Evolutionary conservation across 2,329 filamentous ascomycete species (phyloP), one percentile per base, ranked within the genome.

Genomic region (Chaetomium globosum): DNA sequence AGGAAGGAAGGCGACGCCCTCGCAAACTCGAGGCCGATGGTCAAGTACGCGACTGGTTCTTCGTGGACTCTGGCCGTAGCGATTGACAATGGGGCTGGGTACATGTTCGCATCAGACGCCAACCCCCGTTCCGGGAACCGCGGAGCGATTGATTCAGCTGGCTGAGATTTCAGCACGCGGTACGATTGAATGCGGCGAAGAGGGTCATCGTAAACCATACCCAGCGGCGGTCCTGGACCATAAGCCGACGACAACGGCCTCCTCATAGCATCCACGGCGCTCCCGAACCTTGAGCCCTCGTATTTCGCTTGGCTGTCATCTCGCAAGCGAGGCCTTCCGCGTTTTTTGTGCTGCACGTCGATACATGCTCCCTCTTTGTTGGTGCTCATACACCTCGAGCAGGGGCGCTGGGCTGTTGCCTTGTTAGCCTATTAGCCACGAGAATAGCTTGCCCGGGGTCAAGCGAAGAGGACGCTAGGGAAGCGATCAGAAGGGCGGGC

Each of bases 321-420:
- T 71, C 91, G 86, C 70, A 95, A 80, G 69, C 91, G 84, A 66
- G 91, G 91, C 57, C 91, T 84, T 51, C 91, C 91, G 71, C 91
- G 82, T 76, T 94, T 95, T 77, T 94, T 95, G 77, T 95, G 91
- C 73, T 92, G 89, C 39, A 95, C 91, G 76, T 95, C 91, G 71
- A 92, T 82, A 74, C 91, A 95, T 8, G 88, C 83, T 65, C 93
- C 90, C 81, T 94, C 83, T 73, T 94, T 95, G 66, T 90, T 89
- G 73, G 91, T 92, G 72, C 87, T 87, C 39, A 90, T 80, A 74
- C 91, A 95, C 74, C 91, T 85, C 31, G 89, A 88, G 74, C 91
- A 95, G 31, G 91, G 91, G 64, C 91, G 84, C 76, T 92, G 89
- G 59, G 90, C 87, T 89, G 69, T 59, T 49, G 55, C 65, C 31